A percentile compares a stretch with the other conserved stretches of the same genome.
These are phyloP conservation scores for Vishniacozyma victoriae DNA, from an alignment of 768 basidiomycete genomes.

Conservation along the genomic window DNA sequence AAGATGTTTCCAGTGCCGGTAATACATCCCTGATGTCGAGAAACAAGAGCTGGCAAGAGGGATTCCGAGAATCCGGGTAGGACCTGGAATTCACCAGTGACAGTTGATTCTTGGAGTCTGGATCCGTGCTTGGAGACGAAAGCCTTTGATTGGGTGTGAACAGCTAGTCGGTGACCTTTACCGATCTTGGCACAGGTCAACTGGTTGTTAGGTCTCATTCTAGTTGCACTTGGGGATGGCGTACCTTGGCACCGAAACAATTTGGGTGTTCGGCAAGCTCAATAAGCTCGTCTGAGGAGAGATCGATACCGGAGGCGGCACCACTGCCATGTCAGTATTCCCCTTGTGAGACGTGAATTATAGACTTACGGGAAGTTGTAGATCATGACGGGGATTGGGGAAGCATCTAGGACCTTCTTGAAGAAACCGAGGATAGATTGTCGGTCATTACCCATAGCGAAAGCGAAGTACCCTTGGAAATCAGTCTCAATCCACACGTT, in stretches of 20 bases:
- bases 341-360: neutral
- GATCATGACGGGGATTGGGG: slow-evolving; percentile 59
- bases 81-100: slow-evolving; percentile 49
- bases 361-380: slow-evolving; percentile 75
- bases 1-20: slow-evolving; percentile 52
- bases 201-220: slow-evolving; percentile 34
- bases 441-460: slow-evolving; percentile 55
- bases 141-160: slow-evolving; percentile 49
- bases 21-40: slow-evolving; percentile 62
- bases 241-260: slow-evolving; percentile 66
- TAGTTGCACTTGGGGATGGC: neutral
- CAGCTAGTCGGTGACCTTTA: slow-evolving; percentile 70
- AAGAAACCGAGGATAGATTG: slow-evolving; percentile 41
- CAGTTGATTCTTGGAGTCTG: slow-evolving; percentile 53
- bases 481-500: neutral
- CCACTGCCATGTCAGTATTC: slow-evolving; percentile 21
- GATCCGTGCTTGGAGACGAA: slow-evolving; percentile 35
- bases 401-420: slow-evolving; percentile 53
- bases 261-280: slow-evolving; percentile 70
- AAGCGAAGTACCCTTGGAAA: slow-evolving; percentile 48
- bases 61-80: slow-evolving; percentile 70
- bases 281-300: slow-evolving; percentile 71
- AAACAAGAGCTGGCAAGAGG: slow-evolving; percentile 58
- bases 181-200: slow-evolving; percentile 80
- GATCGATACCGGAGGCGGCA: slow-evolving; percentile 62